Evolutionary conservation across 805 yeast species (phyloP), one percentile per base, ranked within the genome.

Genomic region (Metschnikowia hibisci): DNA sequence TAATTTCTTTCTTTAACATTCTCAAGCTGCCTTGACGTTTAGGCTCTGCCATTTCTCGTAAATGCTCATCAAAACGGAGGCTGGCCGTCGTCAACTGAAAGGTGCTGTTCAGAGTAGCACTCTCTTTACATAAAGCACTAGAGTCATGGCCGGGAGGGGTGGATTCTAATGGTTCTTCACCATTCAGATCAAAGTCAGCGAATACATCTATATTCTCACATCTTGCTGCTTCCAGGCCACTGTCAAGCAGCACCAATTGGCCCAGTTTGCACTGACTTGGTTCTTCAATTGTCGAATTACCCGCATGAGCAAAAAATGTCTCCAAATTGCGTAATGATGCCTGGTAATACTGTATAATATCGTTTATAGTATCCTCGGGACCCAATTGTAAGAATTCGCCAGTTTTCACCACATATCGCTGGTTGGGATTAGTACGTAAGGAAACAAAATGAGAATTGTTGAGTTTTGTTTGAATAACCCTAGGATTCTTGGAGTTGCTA

Each of bases 391-490:
- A 54, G 39, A 63, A 67, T 47, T 64, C 66, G 3, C 69, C 73
- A 7, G 60, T 59, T 20, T 50, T 52, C 11, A 62, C 50, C 14
- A 51, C 31, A 46, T 67, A 69, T 44, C 54, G 56, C 38, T 64
- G 69, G 15, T 56, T 53, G 11, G 70, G 68, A 34, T 53, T 54
- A 0, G 71, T 62, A 43, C 79, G 54, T 49, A 73, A 62, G 4
- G 76, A 61, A 27, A 67, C 39, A 23, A 73, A 56, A 11, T 55
- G 61, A 41, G 60, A 62, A 44, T 66, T 55, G 14, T 58, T 52
- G 41, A 65, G 59, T 45, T 59, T 63, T 4, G 64, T 51, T 11
- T 68, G 69, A 20, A 71, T 63, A 5, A 73, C 65, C 14, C 69
- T 52, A 2, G 69, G 69, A 45, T 64, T 66, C 30, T 55, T 55